phyloP scores from a whole-genome alignment of 179 eudicot species.

The Corrigiola litoralis region DNA sequence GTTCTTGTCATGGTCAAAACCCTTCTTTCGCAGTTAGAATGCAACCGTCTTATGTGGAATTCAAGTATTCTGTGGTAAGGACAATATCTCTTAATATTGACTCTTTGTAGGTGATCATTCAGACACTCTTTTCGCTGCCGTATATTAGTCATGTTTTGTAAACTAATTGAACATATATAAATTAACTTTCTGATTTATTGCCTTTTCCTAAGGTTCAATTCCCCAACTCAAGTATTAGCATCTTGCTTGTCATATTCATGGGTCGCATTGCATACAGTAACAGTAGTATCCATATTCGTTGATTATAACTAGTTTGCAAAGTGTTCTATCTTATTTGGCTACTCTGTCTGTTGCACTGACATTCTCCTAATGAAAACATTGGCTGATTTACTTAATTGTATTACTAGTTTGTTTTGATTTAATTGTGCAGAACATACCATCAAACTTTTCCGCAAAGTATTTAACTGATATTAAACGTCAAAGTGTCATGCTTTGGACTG shows the following conservation, averaged over 20 bases:
- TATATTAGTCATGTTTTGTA: too few species aligned
- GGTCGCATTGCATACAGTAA: neutral
- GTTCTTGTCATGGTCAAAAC: neutral
- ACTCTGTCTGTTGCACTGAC: neutral
- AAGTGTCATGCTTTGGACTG: neutral
- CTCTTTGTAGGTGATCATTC: neutral
- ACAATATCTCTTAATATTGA: neutral
- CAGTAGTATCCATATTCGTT: too few species aligned
- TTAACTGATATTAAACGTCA: neutral
- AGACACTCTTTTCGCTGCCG: neutral
- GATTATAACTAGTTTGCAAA: too few species aligned
- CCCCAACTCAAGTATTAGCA: too few species aligned
- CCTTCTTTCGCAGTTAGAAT: slow-evolving; percentile 1
- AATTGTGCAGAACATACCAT: slow-evolving; percentile 9
- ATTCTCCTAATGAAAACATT: neutral
- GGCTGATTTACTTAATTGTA: neutral
- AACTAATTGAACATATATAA: too few species aligned
- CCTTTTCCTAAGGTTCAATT: too few species aligned
- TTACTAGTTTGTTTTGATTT: neutral
- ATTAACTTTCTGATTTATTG: too few species aligned
- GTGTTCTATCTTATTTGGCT: neutral
- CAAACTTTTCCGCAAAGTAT: neutral
- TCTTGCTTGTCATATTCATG: too few species aligned
- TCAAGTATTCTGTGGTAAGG: neutral
- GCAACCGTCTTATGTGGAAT: neutral